Percentiles rank a stretch among this genome's conserved stretches.
phyloP scores from a whole-genome alignment of 345 rosid species.

The Cardamine occulta region DNA sequence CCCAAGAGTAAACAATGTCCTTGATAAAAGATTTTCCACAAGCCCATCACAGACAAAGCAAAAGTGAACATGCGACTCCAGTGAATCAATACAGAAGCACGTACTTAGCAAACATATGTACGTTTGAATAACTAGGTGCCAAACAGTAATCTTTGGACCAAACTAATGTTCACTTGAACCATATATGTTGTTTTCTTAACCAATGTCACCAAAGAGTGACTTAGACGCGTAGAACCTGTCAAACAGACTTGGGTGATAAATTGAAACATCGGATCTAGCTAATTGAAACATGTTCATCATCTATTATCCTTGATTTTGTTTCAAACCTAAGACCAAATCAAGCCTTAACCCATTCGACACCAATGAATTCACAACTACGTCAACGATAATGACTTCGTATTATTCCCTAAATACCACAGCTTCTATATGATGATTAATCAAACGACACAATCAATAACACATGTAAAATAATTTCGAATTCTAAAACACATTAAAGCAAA shows the following conservation, averaged over 20 bases:
- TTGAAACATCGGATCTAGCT: not conserved
- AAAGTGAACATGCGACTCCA: no score
- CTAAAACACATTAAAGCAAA: not conserved
- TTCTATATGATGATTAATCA: not conserved
- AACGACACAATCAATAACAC: not conserved
- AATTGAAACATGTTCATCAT: no score
- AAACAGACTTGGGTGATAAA: no score
- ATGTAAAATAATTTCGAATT: not conserved
- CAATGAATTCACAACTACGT: not conserved
- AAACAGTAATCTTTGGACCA: not conserved
- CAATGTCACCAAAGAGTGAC: no score
- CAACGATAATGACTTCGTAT: not conserved
- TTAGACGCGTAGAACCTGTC: no score
- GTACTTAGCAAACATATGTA: not conserved
- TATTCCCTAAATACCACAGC: no score
- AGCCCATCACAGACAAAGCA: no score
- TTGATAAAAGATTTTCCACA: no score
- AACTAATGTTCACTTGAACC: not conserved
- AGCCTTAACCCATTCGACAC: not conserved
- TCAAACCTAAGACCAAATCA: not conserved
- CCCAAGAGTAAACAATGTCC: no score
- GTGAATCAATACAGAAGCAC: not conserved
- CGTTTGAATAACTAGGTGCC: not conserved
- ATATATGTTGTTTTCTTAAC: no score
- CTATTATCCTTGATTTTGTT: no score